Base-by-base conservation (phyloP, 2,329 filamentous ascomycete species). In the Periconia macrospinosa region DNA sequence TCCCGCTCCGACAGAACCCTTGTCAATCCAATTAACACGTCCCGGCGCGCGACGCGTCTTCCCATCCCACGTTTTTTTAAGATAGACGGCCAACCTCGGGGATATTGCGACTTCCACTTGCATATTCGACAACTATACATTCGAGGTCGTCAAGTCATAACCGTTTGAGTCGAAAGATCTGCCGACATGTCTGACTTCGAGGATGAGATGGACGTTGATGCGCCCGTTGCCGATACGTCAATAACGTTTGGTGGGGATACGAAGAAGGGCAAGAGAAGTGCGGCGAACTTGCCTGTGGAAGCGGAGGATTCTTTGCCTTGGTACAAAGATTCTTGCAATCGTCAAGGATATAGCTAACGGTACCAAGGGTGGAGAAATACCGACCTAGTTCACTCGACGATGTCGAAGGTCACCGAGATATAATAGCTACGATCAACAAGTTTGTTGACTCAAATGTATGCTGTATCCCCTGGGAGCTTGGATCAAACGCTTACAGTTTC, bases 321-420 rank as follows among this genome's bases (percentile, higher is more conserved):
- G 93, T 95, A 71, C 54, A 6, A 40, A 0, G 13, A 3, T 15
- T 14, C 11, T 6, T 5, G 2, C 1, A 10, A 11, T 1, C n/a
- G 17, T 19, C 19, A 14, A 5, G 47, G 23, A 14, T 20, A 20
- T 41, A 19, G 33, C 52, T 67, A 18, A 63, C 42, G 3, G 11
- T 1, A 6, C 3, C 1, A 55, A 92, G 90, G 92, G 92, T 99
- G 9, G 94, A 99, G 72, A 99, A 99, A 70, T 99, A 97, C 76
- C 86, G 94, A 49, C 94, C 94, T 17, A 87, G 87, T 57, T 91
- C 90, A 1, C 85, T 99, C 44, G 86, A 88, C 63, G 94, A 99
- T 75, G 94, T 99, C 53, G 96, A 92, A 2, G 94, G 94, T 18
- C 94, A 99, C 75, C 90, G 97, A 71, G 94, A 99, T 75, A 97